phyloP scores from a whole-genome alignment of 176 grass and related monocot species.

The Metroxylon sagu region DNA sequence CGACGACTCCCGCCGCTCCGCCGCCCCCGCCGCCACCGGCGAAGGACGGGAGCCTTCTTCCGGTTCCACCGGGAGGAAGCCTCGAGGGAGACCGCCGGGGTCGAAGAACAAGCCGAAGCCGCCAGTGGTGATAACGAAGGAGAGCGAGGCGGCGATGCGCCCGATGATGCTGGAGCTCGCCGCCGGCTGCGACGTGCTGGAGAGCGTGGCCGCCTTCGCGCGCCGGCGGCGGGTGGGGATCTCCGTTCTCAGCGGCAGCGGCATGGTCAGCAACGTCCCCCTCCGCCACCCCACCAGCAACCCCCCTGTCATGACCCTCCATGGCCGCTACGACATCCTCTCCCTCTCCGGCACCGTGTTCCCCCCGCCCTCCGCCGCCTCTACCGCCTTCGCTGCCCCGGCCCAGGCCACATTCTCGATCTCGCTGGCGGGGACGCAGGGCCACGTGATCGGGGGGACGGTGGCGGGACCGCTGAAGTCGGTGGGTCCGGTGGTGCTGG shows the following conservation, averaged over 20 bases:
- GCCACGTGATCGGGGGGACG: constrained; percentile 82
- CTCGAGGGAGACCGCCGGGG: constrained; percentile 52
- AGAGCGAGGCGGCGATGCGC: constrained; percentile 51
- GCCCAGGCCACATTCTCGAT: constrained; percentile 36
- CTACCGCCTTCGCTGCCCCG: not conserved
- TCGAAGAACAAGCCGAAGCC: constrained; percentile 87
- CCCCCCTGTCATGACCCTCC: constrained; percentile 28
- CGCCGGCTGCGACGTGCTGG: constrained; percentile 45
- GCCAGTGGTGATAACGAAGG: constrained; percentile 60
- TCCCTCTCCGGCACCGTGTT: constrained; percentile 59
- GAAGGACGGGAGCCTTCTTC: not conserved
- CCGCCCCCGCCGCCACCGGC: not conserved
- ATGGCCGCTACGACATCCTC: constrained; percentile 63
- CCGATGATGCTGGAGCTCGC: constrained; percentile 61
- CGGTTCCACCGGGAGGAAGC: constrained; percentile 19
- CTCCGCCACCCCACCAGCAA: constrained; percentile 42
- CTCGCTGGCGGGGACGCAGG: constrained; percentile 35
- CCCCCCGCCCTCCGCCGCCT: not conserved
- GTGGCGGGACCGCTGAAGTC: constrained; percentile 52
- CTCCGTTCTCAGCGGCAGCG: constrained; percentile 67
- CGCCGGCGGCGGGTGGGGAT: constrained; percentile 43
- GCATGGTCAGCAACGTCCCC: constrained; percentile 36
- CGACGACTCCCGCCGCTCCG: not conserved
- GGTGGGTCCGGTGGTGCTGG: constrained; percentile 39
- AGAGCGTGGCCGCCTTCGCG: constrained; percentile 41